phyloP scores from a whole-genome alignment of 2,329 filamentous ascomycete genomes.

The Penicillium oxalicum region DNA sequence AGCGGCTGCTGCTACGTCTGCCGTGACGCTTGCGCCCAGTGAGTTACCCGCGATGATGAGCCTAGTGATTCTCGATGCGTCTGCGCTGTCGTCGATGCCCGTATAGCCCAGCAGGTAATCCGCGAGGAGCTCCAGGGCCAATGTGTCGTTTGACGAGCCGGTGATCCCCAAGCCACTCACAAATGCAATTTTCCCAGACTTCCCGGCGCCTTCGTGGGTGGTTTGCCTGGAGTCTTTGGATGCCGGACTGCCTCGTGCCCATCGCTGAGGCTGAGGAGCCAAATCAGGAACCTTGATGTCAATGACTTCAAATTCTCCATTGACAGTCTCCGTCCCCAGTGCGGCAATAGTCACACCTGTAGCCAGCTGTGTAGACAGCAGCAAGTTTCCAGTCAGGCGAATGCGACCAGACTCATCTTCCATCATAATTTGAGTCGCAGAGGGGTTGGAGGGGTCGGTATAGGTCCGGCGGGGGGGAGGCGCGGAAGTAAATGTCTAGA shows the following conservation, averaged over 20 bases:
- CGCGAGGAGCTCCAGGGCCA: constrained; percentile 69
- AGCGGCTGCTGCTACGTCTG: constrained; percentile 37
- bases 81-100: constrained; percentile 41
- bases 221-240: constrained; percentile 27
- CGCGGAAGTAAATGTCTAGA: constrained; percentile 78
- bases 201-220: constrained; percentile 43
- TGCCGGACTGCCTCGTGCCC: constrained; percentile 53
- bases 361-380: constrained; percentile 67
- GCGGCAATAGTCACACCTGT: constrained; percentile 94
- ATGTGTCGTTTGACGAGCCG: constrained; percentile 64
- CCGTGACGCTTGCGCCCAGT: constrained; percentile 47
- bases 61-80: constrained; percentile 61
- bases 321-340: constrained; percentile 84
- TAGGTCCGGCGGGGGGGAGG: constrained; percentile 74
- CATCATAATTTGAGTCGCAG: constrained; percentile 65
- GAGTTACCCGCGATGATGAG: constrained; percentile 92
- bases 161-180: constrained; percentile 84
- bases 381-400: constrained; percentile 63
- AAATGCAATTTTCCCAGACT: constrained; percentile 65
- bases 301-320: constrained; percentile 88
- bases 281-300: constrained; percentile 86
- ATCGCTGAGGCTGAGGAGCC: constrained; percentile 72
- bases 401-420: constrained; percentile 94
- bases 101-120: constrained; percentile 87
- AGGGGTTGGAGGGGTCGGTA: constrained; percentile 46